Evolutionary conservation across 306 rosid genomes (phyloP), one percentile per base, ranked within the genome.

Genomic region (Oxytropis ochrocephala): DNA sequence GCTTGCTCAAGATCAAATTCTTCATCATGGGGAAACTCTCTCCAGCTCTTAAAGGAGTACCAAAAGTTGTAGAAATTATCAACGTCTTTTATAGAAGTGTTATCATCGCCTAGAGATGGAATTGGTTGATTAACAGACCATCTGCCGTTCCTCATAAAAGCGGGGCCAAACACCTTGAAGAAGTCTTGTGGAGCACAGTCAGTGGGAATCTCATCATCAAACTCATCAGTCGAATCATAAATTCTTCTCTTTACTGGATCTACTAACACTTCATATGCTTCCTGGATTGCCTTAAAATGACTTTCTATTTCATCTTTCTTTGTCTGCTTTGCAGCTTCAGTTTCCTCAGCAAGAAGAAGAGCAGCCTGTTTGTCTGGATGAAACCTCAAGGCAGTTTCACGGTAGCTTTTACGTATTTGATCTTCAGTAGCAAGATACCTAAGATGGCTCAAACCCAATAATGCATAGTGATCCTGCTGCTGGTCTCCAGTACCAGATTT

Each of bases 341-440:
- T 91, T 80, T 75, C 86, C 86, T 89, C 99, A 1, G 84, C 86
- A 74, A 95, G 95, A 69, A 95, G 80, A 56, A 86, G 86, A 19
- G 96, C 80, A 69, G 97, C 96, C 82, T 89, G 97, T 75, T 95
- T 95, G 80, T 95, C 99, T 14, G 96, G 99, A 79, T 95, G 99
- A 85, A 84, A 84, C 72, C 78, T 95, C 87, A 95, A 75, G 30
- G 99, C 97, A 81, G 95, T 83, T 70, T 95, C 96, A n/a, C 96
- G 95, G 42, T 95, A 95, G 78, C 95, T 83, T 82, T 89, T 95
- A 43, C 82, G 83, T 52, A 95, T 95, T 82, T 95, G 96, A 14
- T 95, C 99, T 82, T 95, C 99, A 0, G 97, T 81, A 58, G 99
- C 99, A 74, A 95, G 93, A 80, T 89, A 95, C 78, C 97, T 89